phyloP scores from a whole-genome alignment of 1,139 yeast species.

The Blastobotrys illinoisensis region DNA sequence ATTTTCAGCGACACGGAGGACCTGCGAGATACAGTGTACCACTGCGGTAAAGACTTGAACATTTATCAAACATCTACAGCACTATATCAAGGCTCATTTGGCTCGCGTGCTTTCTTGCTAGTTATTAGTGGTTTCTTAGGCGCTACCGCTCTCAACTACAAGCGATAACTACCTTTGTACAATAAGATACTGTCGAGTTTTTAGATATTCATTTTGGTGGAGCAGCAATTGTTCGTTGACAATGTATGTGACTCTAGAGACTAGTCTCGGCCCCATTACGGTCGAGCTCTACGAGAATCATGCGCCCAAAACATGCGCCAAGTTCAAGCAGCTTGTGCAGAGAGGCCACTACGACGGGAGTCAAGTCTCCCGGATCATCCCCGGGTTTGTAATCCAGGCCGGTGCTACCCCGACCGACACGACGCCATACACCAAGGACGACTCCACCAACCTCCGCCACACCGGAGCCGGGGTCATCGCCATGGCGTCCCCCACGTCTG shows the following conservation, averaged over 20 bases:
- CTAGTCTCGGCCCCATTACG: conserved; percentile 25
- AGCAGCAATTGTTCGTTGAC: background rate
- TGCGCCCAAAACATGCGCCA: conserved; percentile 30
- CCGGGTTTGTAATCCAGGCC: conserved; percentile 39
- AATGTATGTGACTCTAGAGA: conserved; percentile 14
- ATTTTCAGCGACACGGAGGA: background rate
- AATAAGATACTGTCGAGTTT: no score
- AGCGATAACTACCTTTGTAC: no score
- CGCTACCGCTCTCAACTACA: no score
- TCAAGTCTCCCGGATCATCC: conserved; percentile 38
- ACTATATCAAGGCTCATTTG: no score
- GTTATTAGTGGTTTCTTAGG: no score
- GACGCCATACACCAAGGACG: conserved; percentile 35
- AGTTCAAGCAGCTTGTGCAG: conserved; percentile 25
- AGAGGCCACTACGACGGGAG: conserved; percentile 31
- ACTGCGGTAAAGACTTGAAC: no score
- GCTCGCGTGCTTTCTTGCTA: no score
- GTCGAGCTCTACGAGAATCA: conserved; percentile 30
- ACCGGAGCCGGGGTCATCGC: conserved; percentile 52
- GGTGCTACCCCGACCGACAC: conserved; percentile 35
- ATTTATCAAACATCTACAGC: no score
- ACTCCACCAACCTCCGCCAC: conserved; percentile 49
- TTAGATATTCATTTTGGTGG: no score
- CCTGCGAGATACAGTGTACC: background rate
- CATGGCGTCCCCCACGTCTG: conserved; percentile 40